These are phyloP conservation scores for Saccharomyces hybrid DNA, from an alignment of 1,139 yeast species.

Conservation along the genomic window DNA sequence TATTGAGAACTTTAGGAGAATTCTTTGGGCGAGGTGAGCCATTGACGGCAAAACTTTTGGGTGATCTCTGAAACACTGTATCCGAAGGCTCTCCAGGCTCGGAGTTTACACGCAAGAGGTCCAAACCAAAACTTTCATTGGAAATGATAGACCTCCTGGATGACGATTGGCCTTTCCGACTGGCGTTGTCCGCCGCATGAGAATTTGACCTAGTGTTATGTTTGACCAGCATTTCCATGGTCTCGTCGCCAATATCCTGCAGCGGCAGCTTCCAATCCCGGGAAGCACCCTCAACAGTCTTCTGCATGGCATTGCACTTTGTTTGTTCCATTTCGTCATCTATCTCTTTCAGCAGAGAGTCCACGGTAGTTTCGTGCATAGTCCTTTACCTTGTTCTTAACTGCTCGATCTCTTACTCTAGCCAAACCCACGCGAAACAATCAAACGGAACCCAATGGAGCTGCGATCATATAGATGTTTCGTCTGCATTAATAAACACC, in stretches of 20 bases:
- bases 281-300: conserved; percentile 2
- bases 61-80: not conserved
- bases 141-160: not conserved
- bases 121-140: not conserved
- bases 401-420: no score
- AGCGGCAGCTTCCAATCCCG: conserved; percentile 12
- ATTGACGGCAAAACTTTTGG: not conserved
- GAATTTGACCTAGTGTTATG: conserved; percentile 15
- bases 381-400: not conserved
- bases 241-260: conserved; percentile 29
- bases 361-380: conserved; percentile 12
- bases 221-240: conserved; percentile 27
- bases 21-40: not conserved
- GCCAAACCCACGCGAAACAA: no score
- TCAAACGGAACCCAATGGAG: not conserved
- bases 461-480: not conserved
- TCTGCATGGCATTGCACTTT: conserved; percentile 3
- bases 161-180: not conserved
- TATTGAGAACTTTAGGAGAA: not conserved
- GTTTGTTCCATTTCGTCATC: conserved; percentile 16
- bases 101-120: not conserved
- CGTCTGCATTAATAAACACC: not conserved
- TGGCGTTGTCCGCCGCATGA: no score
- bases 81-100: not conserved
- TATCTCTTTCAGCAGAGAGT: conserved; percentile 18